Evolutionary conservation across 768 basidiomycete species (phyloP), one percentile per base, ranked within the genome.

Genomic region (Agaricus blazei): DNA sequence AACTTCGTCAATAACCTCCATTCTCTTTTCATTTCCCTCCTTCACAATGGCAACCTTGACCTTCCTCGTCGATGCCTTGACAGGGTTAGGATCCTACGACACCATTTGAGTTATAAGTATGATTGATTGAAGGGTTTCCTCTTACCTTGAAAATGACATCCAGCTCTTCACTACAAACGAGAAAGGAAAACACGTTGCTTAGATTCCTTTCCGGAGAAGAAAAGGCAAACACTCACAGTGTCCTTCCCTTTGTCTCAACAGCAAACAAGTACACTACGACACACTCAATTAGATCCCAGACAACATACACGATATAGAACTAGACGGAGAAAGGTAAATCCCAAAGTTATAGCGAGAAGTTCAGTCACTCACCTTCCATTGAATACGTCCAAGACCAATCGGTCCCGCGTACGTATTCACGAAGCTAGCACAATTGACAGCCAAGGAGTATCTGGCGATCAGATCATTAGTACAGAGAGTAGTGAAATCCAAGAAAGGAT

Each of bases 341-440:
- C 7, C 38, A 15, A 55, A 23, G 45, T 40, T 11, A 5, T 43
- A 51, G 31, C 19, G 34, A 28, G 31, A n/a, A 23, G 49, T 14
- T 45, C 26, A 11, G 1, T 46, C 9, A 57, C 67, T 54, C 57
- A 73, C 71, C 61, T 54, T 69, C 73, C 72, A 73, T 24, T 64
- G 58, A 59, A 74, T 70, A 29, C 56, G 66, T 48, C 65, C 64
- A 19, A 73, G 63, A 7, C 67, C 72, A 46, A 73, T 73, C 2
- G 72, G 73, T 9, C 68, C 70, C 14, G 81, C 80, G 51, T 79
- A 84, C 9, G 74, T 74, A 61, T 81, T 83, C 63, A 77, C 72
- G 54, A 80, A 73, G 11, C 72, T 72, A 12, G 75, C 75, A 34
- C 69, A 69, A 52, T 70, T 75, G n/a, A 75, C 74, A 3, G 71